Evolutionary conservation across 192 early-diverging fungal genomes (phyloP), one percentile per base, ranked within the genome.

Genomic region (Mortierella claussenii): DNA sequence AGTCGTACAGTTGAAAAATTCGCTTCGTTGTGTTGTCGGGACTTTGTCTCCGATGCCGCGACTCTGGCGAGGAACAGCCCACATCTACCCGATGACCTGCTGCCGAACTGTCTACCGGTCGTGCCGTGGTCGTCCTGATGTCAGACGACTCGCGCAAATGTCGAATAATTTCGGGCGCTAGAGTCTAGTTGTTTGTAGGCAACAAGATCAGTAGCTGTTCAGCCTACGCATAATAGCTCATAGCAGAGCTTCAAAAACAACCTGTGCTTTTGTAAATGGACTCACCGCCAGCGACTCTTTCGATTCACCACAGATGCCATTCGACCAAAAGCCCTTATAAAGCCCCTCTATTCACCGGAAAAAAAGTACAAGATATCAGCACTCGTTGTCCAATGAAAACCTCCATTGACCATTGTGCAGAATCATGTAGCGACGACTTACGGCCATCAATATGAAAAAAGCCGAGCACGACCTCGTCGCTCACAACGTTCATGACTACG

Each of bases 401-500:
- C 40, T 11, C 40, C 8, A 11, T 42, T 11, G 17, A 42, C 17
- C 17, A 42, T 42, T 11, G 8, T 42, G 10, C 40, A 42, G 17
- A 4, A 13, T n/a, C 15, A 45, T n/a, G 15, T 45, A 9, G 13
- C 20, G 24, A 43, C n/a, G 15, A 28, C 55, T 76, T 79, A 82
- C 68, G 69, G 34, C 69, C 69, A 60, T 82, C 81, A 24, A 79
- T 69, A 53, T 82, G 76, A 61, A 82, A 82, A 40, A 73, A 79
- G 21, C 76, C 81, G 7, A 82, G 68, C 7, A 82, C 76, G 23
- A 82, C 78, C 28, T 82, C 81, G 42, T 82, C 69, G 33, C 76
- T 82, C 43, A 82, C 81, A 56, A 82, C 70, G 32, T 79, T 70
- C 76, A 82, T 82, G 32, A 78, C 81, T 0, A 82, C 60, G 33